Percentiles rank a stretch among this genome's conserved stretches.
Conservation (phyloP, 352 stramenopile genomes). For the Elongisporangium prolatum region DNA sequence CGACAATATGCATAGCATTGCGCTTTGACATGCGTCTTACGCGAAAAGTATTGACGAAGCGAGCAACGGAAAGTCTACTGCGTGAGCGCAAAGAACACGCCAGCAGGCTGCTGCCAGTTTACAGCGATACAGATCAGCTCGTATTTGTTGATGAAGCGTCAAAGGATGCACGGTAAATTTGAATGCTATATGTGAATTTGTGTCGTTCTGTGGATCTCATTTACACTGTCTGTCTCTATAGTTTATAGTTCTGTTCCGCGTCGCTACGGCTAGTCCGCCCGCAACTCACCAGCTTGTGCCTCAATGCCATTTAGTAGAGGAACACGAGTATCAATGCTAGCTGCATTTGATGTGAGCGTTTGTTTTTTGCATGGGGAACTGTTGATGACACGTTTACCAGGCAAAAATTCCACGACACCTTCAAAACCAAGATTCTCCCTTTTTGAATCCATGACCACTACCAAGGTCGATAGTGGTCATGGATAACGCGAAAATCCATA, state of each 20-base stretch:
- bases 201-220: background rate
- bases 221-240: background rate
- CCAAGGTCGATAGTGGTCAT: conserved; percentile 75
- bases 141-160: conserved; percentile 16
- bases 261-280: conserved; percentile 9
- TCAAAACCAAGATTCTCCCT: conserved; percentile 61
- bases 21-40: conserved; percentile 7
- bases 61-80: conserved; percentile 5
- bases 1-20: conserved; percentile 9
- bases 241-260: conserved; percentile 4
- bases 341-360: conserved; percentile 10
- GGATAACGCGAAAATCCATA: conserved; percentile 59
- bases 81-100: conserved; percentile 6
- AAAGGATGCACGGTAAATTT: conserved; percentile 11
- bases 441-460: conserved; percentile 85
- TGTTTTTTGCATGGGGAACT: conserved; percentile 10
- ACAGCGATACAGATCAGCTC: conserved; percentile 15
- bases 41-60: conserved; percentile 8
- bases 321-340: conserved; percentile 11
- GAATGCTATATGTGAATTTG: background rate
- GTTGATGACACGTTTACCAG: conserved; percentile 43
- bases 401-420: conserved; percentile 79
- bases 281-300: conserved; percentile 3
- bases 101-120: conserved; percentile 9
- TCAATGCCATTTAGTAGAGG: conserved; percentile 7